Percentiles rank a stretch among this genome's conserved stretches.
These are phyloP conservation scores for Arabidopsis suecica DNA, from an alignment of 345 rosid species.

Conservation along the genomic window DNA sequence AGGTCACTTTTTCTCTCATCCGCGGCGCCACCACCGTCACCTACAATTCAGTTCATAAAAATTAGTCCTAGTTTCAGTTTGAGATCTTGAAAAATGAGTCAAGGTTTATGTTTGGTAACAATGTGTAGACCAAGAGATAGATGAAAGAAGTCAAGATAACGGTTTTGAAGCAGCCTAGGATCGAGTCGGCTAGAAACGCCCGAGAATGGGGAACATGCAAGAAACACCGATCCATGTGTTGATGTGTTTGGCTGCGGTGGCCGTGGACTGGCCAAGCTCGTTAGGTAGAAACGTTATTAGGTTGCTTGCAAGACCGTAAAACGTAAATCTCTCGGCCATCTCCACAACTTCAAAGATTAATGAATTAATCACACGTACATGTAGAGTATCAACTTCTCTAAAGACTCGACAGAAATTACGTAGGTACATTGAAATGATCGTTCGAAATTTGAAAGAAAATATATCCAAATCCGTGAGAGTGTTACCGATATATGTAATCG, in stretches of 20 bases:
- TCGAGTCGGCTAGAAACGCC: conserved; percentile 85
- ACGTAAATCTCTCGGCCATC: conserved; percentile 80
- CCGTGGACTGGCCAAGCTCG: conserved; percentile 59
- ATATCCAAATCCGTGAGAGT: conserved; percentile 3
- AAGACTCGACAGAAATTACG: no score
- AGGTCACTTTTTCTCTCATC: conserved; percentile 60
- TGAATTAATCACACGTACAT: not conserved
- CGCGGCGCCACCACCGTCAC: conserved; percentile 54
- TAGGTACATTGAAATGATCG: no score
- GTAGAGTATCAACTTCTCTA: no score
- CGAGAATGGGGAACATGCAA: conserved; percentile 71
- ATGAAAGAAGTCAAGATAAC: conserved; percentile 65
- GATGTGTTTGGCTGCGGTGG: conserved; percentile 68
- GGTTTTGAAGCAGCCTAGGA: conserved; percentile 87
- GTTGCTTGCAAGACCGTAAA: conserved; percentile 77
- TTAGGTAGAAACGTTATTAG: conserved; percentile 74
- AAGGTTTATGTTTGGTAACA: not conserved
- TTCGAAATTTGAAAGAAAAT: not conserved
- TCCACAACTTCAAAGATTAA: conserved; percentile 65
- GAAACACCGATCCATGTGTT: conserved; percentile 87
- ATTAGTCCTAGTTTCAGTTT: no score
- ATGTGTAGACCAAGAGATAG: conserved; percentile 54
- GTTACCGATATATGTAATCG: conserved; percentile 50
- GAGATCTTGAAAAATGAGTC: not conserved
- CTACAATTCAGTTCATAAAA: conserved; percentile 37